Conservation (phyloP, 352 stramenopile genomes). For the Globisporangium acanthophoron region DNA sequence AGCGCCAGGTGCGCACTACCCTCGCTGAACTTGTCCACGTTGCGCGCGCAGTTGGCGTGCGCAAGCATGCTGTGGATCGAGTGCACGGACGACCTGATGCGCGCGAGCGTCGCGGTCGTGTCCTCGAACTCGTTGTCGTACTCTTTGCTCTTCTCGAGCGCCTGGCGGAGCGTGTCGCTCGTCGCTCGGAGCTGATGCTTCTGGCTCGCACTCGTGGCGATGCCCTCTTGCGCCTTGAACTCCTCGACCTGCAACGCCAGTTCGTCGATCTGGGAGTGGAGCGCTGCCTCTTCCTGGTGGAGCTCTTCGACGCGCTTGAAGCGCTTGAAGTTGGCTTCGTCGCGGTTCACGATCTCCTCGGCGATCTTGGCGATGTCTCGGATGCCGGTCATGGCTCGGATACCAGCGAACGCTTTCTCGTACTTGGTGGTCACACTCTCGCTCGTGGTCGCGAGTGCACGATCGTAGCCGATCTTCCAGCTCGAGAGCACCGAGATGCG, state of each 20-base stretch:
- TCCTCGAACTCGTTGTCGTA: conserved; percentile 59
- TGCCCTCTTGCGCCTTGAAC: conserved; percentile 64
- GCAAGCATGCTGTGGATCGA: conserved; percentile 67
- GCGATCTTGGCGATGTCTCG: conserved; percentile 45
- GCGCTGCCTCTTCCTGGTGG: conserved; percentile 43
- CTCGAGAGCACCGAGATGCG: conserved; percentile 51
- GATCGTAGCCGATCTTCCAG: conserved; percentile 75
- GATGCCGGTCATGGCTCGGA: conserved; percentile 49
- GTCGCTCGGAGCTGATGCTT: conserved; percentile 48
- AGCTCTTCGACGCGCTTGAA: conserved; percentile 74
- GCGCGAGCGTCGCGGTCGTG: conserved; percentile 36
- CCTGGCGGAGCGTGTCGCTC: conserved; percentile 27
- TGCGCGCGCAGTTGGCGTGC: conserved; percentile 43
- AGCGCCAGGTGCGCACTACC: conserved; percentile 19
- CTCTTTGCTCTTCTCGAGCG: conserved; percentile 33
- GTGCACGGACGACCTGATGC: conserved; percentile 66
- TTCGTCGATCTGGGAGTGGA: conserved; percentile 44
- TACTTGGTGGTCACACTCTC: conserved; percentile 54
- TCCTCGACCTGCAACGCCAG: conserved; percentile 44
- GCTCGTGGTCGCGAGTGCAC: conserved; percentile 37
- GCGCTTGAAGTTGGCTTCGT: conserved; percentile 77
- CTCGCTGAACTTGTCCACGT: conserved; percentile 25
- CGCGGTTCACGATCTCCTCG: conserved; percentile 42
- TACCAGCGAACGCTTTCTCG: conserved; percentile 53
- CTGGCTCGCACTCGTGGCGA: conserved; percentile 48